These are phyloP conservation scores for Blastocystis sp. DNA, from an alignment of 352 stramenopile species.

Conservation along the genomic window DNA sequence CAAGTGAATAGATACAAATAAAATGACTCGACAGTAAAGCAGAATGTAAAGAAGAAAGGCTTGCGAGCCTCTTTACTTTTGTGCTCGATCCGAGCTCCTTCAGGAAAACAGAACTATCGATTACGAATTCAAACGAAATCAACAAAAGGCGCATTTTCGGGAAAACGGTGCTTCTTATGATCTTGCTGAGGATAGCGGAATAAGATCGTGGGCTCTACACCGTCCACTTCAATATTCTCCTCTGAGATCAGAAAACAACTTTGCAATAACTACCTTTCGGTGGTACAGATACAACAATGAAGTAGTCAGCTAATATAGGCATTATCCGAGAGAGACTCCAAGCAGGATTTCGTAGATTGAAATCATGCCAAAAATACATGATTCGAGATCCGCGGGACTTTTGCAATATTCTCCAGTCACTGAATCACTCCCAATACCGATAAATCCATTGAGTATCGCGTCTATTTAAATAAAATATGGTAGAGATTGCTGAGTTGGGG, in stretches of 20 bases:
- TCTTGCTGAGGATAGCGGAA: slow-evolving; percentile 56
- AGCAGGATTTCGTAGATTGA: background rate
- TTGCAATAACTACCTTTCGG: background rate
- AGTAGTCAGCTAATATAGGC: slow-evolving; percentile 48
- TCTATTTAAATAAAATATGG: background rate
- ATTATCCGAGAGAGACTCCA: background rate
- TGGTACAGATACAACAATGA: slow-evolving; percentile 55
- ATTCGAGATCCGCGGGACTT: background rate
- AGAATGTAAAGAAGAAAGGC: slow-evolving; percentile 62
- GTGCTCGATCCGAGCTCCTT: slow-evolving; percentile 52
- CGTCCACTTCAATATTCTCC: slow-evolving; percentile 38
- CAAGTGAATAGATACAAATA: background rate
- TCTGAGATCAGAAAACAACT: background rate
- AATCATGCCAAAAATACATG: background rate
- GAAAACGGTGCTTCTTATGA: slow-evolving; percentile 60
- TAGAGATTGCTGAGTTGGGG: background rate
- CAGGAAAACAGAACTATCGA: slow-evolving; percentile 56
- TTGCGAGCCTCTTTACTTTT: slow-evolving; percentile 45
- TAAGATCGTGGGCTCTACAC: slow-evolving; percentile 42
- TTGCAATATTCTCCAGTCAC: background rate
- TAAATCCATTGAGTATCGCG: background rate
- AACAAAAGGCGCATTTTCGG: slow-evolving; percentile 53
- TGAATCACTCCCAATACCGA: background rate
- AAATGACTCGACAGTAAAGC: slow-evolving; percentile 46
- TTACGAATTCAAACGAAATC: background rate